A percentile compares a stretch with the other conserved stretches of the same genome.
phyloP scores from a whole-genome alignment of 1,284 basidiomycete genomes.

The Malassezia cuniculi region DNA sequence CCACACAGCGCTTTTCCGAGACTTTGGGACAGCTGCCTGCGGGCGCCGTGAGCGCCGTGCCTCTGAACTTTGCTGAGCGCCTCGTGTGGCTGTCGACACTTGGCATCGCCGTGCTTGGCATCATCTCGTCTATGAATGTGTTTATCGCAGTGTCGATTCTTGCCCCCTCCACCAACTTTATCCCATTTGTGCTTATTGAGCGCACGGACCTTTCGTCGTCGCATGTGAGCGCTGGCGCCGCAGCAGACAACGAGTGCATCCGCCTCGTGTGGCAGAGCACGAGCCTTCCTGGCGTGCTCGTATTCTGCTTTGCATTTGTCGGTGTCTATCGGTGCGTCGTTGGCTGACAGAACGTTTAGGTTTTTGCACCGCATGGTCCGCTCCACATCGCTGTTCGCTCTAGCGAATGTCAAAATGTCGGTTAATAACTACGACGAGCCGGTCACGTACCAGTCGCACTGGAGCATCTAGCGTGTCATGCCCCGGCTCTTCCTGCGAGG shows the following conservation, averaged over 20 bases:
- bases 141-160: conserved; percentile 1
- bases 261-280: conserved; percentile 5
- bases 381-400: neutral
- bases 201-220: too few species aligned
- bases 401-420: neutral
- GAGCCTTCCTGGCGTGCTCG: neutral
- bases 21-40: too few species aligned
- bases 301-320: neutral
- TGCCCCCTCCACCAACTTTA: conserved; percentile 2
- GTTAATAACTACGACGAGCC: conserved; percentile 4
- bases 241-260: too few species aligned
- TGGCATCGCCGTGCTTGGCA: conserved; percentile 7
- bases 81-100: conserved; percentile 4
- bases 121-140: neutral
- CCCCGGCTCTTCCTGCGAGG: conserved; percentile 1
- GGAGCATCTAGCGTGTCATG: too few species aligned
- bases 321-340: conserved; percentile 1
- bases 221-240: too few species aligned
- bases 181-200: too few species aligned
- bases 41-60: too few species aligned
- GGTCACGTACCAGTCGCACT: neutral
- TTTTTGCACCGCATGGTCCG: neutral
- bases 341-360: neutral
- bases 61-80: too few species aligned
- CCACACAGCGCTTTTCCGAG: too few species aligned